Evolutionary conservation across 805 yeast species (phyloP).

Genomic region (Wickerhamomyces pijperi): DNA sequence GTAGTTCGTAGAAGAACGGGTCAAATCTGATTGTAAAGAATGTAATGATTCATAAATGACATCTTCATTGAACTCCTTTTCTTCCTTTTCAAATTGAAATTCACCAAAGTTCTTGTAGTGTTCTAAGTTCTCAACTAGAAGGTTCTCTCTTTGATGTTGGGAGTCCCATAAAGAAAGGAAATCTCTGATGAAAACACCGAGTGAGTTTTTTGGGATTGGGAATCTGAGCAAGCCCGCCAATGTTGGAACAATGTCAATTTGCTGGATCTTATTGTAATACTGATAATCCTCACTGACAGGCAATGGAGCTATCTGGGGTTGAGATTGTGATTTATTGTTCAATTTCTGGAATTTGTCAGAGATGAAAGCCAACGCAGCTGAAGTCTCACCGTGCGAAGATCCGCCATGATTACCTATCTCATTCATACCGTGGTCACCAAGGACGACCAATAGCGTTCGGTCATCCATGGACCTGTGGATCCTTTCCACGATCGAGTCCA

Average conservation of each 20-base stretch:
- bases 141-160: conserved; percentile 21
- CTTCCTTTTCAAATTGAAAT: conserved; percentile 20
- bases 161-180: conserved; percentile 42
- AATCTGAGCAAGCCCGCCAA: conserved; percentile 64
- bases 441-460: conserved; percentile 54
- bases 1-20: conserved; percentile 65
- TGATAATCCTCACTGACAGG: conserved; percentile 31
- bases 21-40: conserved; percentile 36
- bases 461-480: conserved; percentile 37
- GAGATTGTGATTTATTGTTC: conserved; percentile 4
- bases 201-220: conserved; percentile 82
- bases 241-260: conserved; percentile 88
- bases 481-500: conserved; percentile 57
- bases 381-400: conserved; percentile 84
- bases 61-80: conserved; percentile 10
- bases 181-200: conserved; percentile 61
- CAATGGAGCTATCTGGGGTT: no score
- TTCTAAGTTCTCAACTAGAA: conserved; percentile 42
- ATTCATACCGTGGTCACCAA: conserved; percentile 97
- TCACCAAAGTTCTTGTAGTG: conserved; percentile 42
- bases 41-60: conserved; percentile 8
- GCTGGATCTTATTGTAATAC: conserved; percentile 43
- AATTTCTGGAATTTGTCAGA: conserved; percentile 43
- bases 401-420: conserved; percentile 97
- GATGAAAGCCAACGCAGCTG: conserved; percentile 65